Conservation (phyloP, 768 basidiomycete genomes). For the Pleurotus giganteus region DNA sequence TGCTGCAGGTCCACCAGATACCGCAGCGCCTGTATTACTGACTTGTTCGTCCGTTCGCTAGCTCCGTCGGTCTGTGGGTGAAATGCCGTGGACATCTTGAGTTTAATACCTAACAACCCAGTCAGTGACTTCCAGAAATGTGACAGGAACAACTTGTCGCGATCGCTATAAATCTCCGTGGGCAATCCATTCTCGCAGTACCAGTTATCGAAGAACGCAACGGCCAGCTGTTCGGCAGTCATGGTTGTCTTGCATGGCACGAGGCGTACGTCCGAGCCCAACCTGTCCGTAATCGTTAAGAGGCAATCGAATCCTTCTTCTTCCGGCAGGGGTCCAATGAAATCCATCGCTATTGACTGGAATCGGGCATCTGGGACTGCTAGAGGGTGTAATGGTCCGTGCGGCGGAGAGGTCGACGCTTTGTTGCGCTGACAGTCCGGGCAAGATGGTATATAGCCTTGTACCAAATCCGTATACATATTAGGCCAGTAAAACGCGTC, state of each 20-base stretch:
- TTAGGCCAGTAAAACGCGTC: constrained; percentile 19
- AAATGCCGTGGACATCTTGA: constrained; percentile 21
- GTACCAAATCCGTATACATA: constrained; percentile 22
- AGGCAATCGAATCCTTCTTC: constrained; percentile 24
- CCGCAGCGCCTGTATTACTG: constrained; percentile 25
- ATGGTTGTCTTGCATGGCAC: constrained; percentile 11
- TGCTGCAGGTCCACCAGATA: constrained; percentile 29
- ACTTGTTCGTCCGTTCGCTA: constrained; percentile 33
- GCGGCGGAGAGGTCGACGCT: constrained; percentile 14
- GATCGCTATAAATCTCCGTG: constrained; percentile 33
- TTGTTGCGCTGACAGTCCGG: constrained; percentile 21
- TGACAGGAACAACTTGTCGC: constrained; percentile 32
- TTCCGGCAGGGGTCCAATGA: constrained; percentile 27
- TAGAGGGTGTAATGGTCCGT: constrained; percentile 28
- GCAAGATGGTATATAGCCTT: constrained; percentile 23
- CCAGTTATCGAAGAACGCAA: constrained; percentile 22
- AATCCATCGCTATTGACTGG: constrained; percentile 24
- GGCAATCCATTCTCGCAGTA: constrained; percentile 31
- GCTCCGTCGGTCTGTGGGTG: constrained; percentile 39
- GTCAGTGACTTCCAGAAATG: constrained; percentile 32
- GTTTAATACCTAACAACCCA: constrained; percentile 28
- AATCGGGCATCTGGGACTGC: constrained; percentile 15
- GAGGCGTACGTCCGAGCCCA: constrained; percentile 13
- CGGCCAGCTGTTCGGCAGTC: constrained; percentile 17
- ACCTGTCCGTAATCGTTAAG: constrained; percentile 21